A percentile compares a stretch with the other conserved stretches of the same genome.
These are phyloP conservation scores for Ocimum tenuiflorum DNA, from an alignment of 257 asterid species.

Conservation along the genomic window DNA sequence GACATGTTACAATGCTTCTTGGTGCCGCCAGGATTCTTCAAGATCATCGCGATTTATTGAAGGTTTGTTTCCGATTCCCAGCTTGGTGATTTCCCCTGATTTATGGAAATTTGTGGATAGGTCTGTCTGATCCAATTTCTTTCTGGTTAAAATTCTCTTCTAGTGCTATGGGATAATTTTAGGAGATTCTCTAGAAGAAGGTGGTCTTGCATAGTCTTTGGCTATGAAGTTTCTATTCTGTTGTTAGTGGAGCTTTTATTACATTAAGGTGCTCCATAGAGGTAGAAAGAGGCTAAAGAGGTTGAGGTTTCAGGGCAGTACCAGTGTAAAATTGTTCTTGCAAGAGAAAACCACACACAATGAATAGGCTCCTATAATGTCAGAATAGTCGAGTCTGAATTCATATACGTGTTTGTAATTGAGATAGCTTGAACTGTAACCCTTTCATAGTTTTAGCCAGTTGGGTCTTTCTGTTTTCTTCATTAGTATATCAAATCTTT, in stretches of 20 bases:
- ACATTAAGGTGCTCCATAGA: background rate
- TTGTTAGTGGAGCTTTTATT: background rate
- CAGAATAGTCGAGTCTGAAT: background rate
- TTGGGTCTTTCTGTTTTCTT: background rate
- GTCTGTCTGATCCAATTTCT: too few relatives aligned
- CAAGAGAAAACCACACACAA: too few relatives aligned
- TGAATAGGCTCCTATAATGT: too few relatives aligned
- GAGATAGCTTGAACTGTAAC: background rate
- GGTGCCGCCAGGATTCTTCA: constrained; percentile 95
- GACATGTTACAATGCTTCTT: constrained; percentile 92
- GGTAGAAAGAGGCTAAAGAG: background rate
- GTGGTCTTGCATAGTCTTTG: background rate
- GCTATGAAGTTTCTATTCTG: background rate
- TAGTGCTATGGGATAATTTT: background rate
- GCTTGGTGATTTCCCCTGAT: background rate
- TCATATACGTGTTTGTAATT: too few relatives aligned
- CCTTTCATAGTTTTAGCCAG: background rate
- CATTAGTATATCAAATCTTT: background rate
- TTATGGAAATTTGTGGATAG: too few relatives aligned
- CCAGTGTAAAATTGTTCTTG: too few relatives aligned
- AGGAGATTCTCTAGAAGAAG: background rate
- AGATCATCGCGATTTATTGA: constrained; percentile 43
- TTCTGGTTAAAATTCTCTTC: too few relatives aligned
- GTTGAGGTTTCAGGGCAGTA: background rate
- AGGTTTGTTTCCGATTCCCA: constrained; percentile 34